Conservation (phyloP, 2,329 filamentous ascomycete genomes). For the Colletotrichum phormii region DNA sequence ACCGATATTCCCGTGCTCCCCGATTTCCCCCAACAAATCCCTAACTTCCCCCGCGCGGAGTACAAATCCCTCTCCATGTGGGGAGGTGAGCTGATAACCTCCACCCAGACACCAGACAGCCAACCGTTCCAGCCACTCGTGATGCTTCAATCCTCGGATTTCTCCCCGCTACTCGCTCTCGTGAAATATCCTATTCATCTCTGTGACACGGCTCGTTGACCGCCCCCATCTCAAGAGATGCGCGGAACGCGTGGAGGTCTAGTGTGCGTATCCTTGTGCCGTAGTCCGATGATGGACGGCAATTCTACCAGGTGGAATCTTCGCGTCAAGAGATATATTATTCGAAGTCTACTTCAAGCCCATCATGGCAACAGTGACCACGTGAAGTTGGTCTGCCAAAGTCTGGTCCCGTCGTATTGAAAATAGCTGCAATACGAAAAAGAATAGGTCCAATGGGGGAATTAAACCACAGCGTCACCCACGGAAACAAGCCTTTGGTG, state of each 20-base stretch:
- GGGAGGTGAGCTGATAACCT: neutral
- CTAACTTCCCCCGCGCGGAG: slow-evolving; percentile 31
- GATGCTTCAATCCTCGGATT: neutral
- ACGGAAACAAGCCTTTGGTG: slow-evolving; percentile 1
- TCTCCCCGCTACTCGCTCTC: neutral
- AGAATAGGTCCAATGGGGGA: neutral
- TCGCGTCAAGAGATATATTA: neutral
- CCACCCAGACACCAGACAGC: neutral
- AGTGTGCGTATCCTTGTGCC: neutral
- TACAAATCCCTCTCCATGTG: neutral
- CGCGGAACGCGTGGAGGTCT: neutral
- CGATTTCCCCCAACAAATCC: neutral
- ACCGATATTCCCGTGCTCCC: neutral
- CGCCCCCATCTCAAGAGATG: neutral
- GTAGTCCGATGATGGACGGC: neutral
- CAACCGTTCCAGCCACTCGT: neutral
- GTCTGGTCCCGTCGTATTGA: neutral
- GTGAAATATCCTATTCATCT: neutral
- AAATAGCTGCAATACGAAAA: too few species aligned
- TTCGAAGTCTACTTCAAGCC: neutral
- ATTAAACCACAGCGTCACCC: neutral
- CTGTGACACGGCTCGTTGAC: neutral
- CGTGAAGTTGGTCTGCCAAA: neutral
- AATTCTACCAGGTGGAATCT: neutral
- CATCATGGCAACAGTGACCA: neutral